Base-by-base conservation (phyloP, 2,329 filamentous ascomycete genomes). In the Colletotrichum lentis region DNA sequence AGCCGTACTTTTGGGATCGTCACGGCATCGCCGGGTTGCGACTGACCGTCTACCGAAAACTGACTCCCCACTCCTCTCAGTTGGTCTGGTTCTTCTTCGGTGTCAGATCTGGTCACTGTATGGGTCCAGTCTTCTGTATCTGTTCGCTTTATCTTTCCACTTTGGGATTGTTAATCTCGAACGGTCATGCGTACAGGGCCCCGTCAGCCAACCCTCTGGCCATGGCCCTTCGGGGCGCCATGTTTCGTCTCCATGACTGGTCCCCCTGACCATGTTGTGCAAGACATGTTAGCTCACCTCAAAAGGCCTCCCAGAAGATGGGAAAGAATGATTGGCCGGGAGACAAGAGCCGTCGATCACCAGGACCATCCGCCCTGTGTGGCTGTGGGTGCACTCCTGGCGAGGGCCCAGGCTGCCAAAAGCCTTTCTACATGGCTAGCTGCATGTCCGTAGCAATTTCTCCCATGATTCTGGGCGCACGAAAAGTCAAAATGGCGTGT, bases 141-240 rank as follows among this genome's bases (percentile, higher is more conserved):
- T 72, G 73, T 77, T 81, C 80, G 80, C 80, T 81, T 81, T 76
- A 69, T 70, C 73, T 76, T 81, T 77, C 79, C 78, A 54, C 54
- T 78, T 80, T 63, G 62, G 74, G 79, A 57, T 49, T 65, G 56
- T 71, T 60, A 57, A 62, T 58, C 64, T 54, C 44, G 41, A 58
- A 62, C 24, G 62, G 64, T 63, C 64, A 60, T 59, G 50, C 35
- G 37, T 46, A 44, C 31, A 41, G 55, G 46, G 35, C 43, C 57
- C 57, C 27, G 46, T 43, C 27, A 41, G 43, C 37, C 54, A 50
- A 49, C n/a, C 37, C 41, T 41, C 39, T 64, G 60, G 54, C 59
- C 67, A 68, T 58, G 35, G 7, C 27, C 27, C 27, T 31, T 31
- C 27, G 27, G 50, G 39, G 22, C 62, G 53, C 50, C 54, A 46